Base-by-base conservation (phyloP, 1,139 yeast genomes). In the Debaryomycetaceae sp. region DNA sequence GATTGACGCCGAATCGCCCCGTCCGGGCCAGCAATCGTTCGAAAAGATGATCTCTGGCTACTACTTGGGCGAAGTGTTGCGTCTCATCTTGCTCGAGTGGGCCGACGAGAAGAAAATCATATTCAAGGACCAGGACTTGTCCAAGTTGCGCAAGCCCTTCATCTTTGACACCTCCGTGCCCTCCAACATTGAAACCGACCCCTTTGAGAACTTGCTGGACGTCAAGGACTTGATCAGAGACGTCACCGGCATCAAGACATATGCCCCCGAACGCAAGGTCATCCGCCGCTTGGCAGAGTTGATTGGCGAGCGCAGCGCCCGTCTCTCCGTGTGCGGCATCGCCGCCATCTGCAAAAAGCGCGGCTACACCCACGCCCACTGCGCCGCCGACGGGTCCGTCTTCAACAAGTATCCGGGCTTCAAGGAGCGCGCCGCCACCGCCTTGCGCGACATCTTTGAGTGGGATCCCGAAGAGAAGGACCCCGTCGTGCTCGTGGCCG, bases 31-130 rank as follows among this genome's bases (percentile, higher is more conserved):
- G 62, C 98, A 90, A 62, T 55, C 90, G 29, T 90, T 85, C 54
- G 98, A 90, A 64, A 90, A 90, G 66, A 86, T 90, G 96, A 85
- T 87, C 46, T 83, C 95, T 26, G 98, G 98, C 39, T 82, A 85
- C 61, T 90, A 90, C 58, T 67, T 90, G 47, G 98, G 98, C 47
- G 98, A 90, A 64, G 67, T 90, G 25, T 62, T 87, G 46, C 77
- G 98, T 55, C 68, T 85, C 51, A 72, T 81, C 33, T 65, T 90
- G 46, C 49, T 86, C 25, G 97, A 87, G 42, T 67, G 83, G 44
- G 60, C 75, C 45, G 66, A 67, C 25, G 69, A 71, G 36, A 53
- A 53, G 41, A 77, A 80, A 25, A 56, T 73, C 37, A 61, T 90
- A 35, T 86, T 90, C 58, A 62, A 70, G 47, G 62, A 55, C 39